These are phyloP conservation scores for Yamadazyma sp. DNA, from an alignment of 805 yeast species.

Conservation along the genomic window DNA sequence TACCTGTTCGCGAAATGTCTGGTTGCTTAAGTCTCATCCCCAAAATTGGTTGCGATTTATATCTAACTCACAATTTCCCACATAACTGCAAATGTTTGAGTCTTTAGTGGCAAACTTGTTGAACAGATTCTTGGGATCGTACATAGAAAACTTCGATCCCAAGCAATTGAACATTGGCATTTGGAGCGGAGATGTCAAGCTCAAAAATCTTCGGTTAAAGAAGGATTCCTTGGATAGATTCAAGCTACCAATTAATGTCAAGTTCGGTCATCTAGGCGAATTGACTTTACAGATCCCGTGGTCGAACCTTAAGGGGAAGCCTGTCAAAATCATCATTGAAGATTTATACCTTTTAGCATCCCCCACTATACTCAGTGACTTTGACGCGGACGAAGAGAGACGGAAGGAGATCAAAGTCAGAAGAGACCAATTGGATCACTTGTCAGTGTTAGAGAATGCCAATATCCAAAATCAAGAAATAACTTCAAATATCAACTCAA, in stretches of 20 bases:
- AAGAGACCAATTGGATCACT: constrained; percentile 60
- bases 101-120: constrained; percentile 63
- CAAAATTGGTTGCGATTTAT: too few species aligned
- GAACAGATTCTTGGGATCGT: constrained; percentile 63
- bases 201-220: constrained; percentile 73
- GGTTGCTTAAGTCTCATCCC: too few species aligned
- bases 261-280: constrained; percentile 87
- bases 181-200: constrained; percentile 95
- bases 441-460: constrained; percentile 62
- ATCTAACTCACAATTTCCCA: too few species aligned
- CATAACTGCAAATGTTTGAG: too few species aligned
- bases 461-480: constrained; percentile 28
- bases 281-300: constrained; percentile 92
- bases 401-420: constrained; percentile 63
- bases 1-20: too few species aligned
- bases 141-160: constrained; percentile 94
- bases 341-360: constrained; percentile 82
- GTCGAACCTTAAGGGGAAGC: constrained; percentile 90
- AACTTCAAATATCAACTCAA: constrained; percentile 45
- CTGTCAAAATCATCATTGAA: constrained; percentile 83
- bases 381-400: constrained; percentile 55
- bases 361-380: constrained; percentile 59
- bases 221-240: constrained; percentile 87
- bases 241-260: constrained; percentile 81
- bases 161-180: constrained; percentile 93